Evolutionary conservation across 176 grass and related monocot species (phyloP), one percentile per base, ranked within the genome.

Genomic region (Musa acuminata): DNA sequence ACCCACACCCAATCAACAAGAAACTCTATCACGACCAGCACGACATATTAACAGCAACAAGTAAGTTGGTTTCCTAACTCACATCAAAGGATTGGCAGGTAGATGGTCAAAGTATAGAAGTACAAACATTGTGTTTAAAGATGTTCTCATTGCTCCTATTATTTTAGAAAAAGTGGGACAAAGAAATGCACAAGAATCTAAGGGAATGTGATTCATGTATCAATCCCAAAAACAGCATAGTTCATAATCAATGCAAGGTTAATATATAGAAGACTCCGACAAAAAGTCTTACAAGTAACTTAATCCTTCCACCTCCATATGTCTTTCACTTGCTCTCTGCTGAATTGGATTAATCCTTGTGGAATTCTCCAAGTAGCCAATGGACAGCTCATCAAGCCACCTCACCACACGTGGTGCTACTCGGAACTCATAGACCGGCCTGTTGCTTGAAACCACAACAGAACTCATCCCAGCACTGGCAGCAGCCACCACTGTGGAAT

Each of bases 351-450:
- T 72, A 1, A 87, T 89, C 69, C 43, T 49, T 49, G 75, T 81
- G 74, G 90, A 72, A 58, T 64, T 71, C 67, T 84, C 75, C 72
- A 96, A 71, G 67, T 89, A 86, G 80, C 55, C 71, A 73, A 92
- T 29, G 24, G 89, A 89, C n/a, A 96, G 84, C 65, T 96, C 72
- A 82, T 96, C 82, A 65, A 96, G 86, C 82, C 82, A 92, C 84
- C 87, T 92, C 57, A 96, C 89, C 78, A 89, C 89, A 83, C 89
- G 84, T 65, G 85, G 83, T 74, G 89, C 92, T 53, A 83, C 55
- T 49, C 77, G 78, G 53, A 96, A 89, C 68, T 96, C 84, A 84
- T 89, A 92, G 52, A 86, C 78, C 17, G 83, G 82, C 72, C 75
- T 48, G 7, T 62, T 69, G 65, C 89, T 85, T 60, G 92, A 87